phyloP scores from a whole-genome alignment of 108 stramenopile species.

The Skeletonema costatum region DNA sequence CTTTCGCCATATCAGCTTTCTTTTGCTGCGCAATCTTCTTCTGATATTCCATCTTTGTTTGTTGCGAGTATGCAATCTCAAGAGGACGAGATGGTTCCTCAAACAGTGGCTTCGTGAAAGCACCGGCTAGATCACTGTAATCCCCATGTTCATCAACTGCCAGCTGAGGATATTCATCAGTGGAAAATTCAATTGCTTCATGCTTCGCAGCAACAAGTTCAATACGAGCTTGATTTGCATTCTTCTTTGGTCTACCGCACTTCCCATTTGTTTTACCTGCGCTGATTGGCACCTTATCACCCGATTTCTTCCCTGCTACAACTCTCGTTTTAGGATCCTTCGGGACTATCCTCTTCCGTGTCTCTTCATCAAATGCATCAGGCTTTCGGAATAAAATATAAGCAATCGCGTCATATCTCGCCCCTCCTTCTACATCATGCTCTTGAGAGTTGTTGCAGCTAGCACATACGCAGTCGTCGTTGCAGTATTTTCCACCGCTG shows the following conservation, averaged over 20 bases:
- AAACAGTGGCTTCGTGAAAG: slow-evolving; percentile 37
- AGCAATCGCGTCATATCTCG: slow-evolving; percentile 10
- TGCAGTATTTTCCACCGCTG: slow-evolving; percentile 55
- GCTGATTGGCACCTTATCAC: neutral
- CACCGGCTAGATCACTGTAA: slow-evolving; percentile 22
- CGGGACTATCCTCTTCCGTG: neutral
- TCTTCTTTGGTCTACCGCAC: slow-evolving; percentile 6
- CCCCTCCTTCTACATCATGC: slow-evolving; percentile 3
- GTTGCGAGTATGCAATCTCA: slow-evolving; percentile 46
- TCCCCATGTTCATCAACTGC: slow-evolving; percentile 17
- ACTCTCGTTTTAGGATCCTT: neutral
- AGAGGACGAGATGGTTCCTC: slow-evolving; percentile 24
- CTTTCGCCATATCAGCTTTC: slow-evolving; percentile 8
- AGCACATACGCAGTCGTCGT: slow-evolving; percentile 21
- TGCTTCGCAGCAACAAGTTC: slow-evolving; percentile 5
- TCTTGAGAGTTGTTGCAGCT: slow-evolving; percentile 19
- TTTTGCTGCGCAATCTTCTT: slow-evolving; percentile 7
- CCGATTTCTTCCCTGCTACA: neutral
- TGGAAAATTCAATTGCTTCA: slow-evolving; percentile 10
- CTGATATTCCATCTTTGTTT: neutral
- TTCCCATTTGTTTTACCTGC: neutral
- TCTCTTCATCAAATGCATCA: slow-evolving; percentile 34
- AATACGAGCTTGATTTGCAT: neutral
- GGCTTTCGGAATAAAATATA: slow-evolving; percentile 16
- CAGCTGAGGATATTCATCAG: slow-evolving; percentile 31